A percentile compares a stretch with the other conserved stretches of the same genome.
Evolutionary conservation across 1,284 basidiomycete species (phyloP).

Genomic region (Ganoderma lucidum): DNA sequence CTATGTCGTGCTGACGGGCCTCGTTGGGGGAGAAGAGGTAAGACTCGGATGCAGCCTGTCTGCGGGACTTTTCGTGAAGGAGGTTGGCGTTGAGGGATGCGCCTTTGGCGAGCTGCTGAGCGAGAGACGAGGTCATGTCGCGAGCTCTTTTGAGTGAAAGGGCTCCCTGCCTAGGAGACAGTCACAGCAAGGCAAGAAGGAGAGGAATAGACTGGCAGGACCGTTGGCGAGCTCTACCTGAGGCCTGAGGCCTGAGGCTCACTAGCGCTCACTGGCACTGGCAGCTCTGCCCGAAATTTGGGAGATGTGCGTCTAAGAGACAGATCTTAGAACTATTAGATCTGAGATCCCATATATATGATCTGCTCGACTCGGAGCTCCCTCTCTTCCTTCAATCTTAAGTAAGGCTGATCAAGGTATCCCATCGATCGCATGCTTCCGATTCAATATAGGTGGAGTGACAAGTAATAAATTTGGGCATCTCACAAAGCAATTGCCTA

Average conservation of each 20-base stretch:
- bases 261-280: background rate
- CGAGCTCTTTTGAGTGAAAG: slow-evolving; percentile 3
- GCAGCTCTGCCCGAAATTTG: background rate
- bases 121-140: slow-evolving; percentile 77
- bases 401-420: too few species aligned
- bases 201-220: background rate
- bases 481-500: too few species aligned
- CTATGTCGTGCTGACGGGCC: slow-evolving; percentile 85
- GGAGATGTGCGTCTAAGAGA: background rate
- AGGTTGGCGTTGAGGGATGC: slow-evolving; percentile 84
- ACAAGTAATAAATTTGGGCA: too few species aligned
- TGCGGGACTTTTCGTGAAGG: slow-evolving; percentile 52
- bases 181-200: background rate
- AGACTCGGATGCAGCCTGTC: slow-evolving; percentile 71
- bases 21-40: slow-evolving; percentile 91
- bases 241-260: background rate
- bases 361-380: too few species aligned
- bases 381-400: too few species aligned
- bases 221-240: background rate
- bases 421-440: too few species aligned
- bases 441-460: too few species aligned
- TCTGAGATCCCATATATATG: background rate
- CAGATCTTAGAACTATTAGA: background rate
- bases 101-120: slow-evolving; percentile 83
- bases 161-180: background rate